These are phyloP conservation scores for Cunninghamia lanceolata DNA, from an alignment of 75 land plant genomes.

Conservation along the genomic window DNA sequence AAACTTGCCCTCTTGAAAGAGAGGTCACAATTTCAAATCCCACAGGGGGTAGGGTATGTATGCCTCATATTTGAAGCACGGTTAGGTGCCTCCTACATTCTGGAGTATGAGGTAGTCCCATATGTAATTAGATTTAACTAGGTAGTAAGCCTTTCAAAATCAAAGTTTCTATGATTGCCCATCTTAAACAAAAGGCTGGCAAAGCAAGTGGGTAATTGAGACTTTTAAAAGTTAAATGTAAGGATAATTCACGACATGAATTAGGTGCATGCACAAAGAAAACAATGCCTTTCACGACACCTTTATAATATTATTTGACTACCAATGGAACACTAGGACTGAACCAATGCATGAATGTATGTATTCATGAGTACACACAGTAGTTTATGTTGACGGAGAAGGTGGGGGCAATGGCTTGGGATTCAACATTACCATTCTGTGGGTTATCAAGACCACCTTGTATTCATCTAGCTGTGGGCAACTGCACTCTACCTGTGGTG, in stretches of 20 bases:
- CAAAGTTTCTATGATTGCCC: neutral
- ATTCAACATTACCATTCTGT: neutral
- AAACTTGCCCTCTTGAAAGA: too few species aligned
- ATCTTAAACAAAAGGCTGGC: neutral
- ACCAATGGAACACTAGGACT: neutral
- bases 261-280: neutral
- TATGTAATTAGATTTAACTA: neutral
- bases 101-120: too few species aligned
- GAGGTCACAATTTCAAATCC: too few species aligned
- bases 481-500: neutral
- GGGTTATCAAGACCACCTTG: neutral
- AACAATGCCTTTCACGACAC: neutral
- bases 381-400: neutral
- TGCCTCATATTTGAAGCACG: too few species aligned
- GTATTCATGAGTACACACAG: neutral
- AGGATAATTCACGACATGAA: neutral
- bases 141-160: neutral
- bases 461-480: neutral
- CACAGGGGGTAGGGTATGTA: too few species aligned
- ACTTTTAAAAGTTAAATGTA: neutral
- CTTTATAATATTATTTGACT: neutral
- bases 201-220: neutral
- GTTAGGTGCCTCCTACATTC: too few species aligned
- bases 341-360: neutral
- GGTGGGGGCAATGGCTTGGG: conserved; percentile 2